Evolutionary conservation across 768 basidiomycete species (phyloP), one percentile per base, ranked within the genome.

Genomic region (Aureoboletus auriporus): DNA sequence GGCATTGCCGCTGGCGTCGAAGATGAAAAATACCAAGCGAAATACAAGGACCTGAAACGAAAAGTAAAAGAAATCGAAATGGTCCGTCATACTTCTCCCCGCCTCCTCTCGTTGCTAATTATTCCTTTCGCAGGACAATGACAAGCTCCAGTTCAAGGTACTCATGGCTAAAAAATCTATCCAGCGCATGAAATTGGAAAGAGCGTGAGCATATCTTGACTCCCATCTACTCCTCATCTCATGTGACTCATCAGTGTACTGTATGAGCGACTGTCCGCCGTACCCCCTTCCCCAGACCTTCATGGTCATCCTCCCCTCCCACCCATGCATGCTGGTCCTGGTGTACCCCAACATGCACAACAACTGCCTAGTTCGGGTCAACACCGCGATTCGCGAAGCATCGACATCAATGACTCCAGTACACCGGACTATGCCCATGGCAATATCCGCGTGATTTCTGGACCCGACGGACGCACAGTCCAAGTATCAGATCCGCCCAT

Each of bases 41-140:
- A 92, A 69, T 93, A 92, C 73, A 89, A 83, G 66, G 89, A 93
- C 50, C 74, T 93, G 54, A 91, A 89, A 67, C 79, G 83, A 69
- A 91, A 90, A 71, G 89, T 92, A 49, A 86, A 83, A 64, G 89
- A 92, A 68, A 86, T 92, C 54, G 90, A 93, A 70, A 68, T 75
- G 29, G 90, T 89, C 51, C 58, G 85, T 79, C 57, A 8, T 37
- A 14, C 36, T 31, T 27, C 30, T 35, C 16, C 20, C 23, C 40
- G 36, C 34, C 12, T 41, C 39, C 51, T 33, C 44, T 46, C 33
- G 41, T 44, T 55, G 30, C 48, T 16, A 13, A 42, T 35, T 1
- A 28, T 47, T 28, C 43, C 46, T 8, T 38, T 41, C 59, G 36
- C 62, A 93, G 90, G 89, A 92, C 69, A 93, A 93, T 69, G 90